Conservation (phyloP, 23 red algal genomes). For the Gracilaria vermiculophylla region DNA sequence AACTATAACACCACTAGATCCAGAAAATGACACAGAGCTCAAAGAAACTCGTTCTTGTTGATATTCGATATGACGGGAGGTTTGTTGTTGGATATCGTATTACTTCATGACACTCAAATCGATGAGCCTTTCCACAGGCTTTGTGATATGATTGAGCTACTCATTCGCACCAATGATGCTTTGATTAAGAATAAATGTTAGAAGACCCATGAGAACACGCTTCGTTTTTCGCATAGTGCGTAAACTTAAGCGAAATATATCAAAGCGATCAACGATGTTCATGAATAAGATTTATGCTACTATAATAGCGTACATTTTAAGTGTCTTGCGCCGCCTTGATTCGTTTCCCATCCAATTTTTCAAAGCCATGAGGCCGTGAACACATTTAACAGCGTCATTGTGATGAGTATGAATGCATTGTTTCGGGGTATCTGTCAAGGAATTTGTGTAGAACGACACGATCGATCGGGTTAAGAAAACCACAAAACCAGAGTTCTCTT, state of each 20-base stretch:
- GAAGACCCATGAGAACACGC: background rate
- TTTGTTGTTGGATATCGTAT: too few species aligned
- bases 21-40: too few species aligned
- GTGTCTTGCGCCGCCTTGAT: background rate
- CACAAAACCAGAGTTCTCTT: background rate
- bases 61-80: too few species aligned
- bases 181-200: background rate
- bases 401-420: background rate
- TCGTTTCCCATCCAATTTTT: background rate
- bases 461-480: background rate
- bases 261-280: background rate
- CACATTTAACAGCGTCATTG: background rate
- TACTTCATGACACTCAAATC: too few species aligned
- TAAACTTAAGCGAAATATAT: background rate
- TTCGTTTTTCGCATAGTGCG: background rate
- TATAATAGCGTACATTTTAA: background rate
- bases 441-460: background rate
- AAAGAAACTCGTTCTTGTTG: too few species aligned
- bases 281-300: background rate
- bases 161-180: background rate
- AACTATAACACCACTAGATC: too few species aligned
- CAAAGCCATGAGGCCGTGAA: background rate
- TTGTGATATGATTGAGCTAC: background rate
- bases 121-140: too few species aligned
- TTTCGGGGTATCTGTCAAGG: background rate